These are phyloP conservation scores for Aspergillus proliferans DNA, from an alignment of 2,329 filamentous ascomycete species.

Conservation along the genomic window DNA sequence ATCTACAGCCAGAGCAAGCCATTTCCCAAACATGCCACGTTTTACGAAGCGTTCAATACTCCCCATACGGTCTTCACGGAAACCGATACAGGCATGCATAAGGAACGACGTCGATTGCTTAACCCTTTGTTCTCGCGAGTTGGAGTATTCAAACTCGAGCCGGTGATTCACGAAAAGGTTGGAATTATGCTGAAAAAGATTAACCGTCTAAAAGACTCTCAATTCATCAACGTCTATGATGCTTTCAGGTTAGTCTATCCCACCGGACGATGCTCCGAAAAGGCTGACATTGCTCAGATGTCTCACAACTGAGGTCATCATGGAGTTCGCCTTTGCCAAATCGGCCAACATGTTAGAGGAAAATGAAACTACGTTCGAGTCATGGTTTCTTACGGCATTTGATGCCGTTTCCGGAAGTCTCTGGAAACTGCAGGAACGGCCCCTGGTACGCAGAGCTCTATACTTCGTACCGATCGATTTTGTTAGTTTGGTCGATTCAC, in stretches of 20 bases:
- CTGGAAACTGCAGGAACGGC: neutral
- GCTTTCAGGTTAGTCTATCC: slow-evolving; percentile 1
- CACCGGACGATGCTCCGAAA: neutral
- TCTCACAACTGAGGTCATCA: slow-evolving; percentile 5
- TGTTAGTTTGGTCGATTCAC: neutral
- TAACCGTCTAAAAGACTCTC: neutral
- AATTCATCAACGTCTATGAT: slow-evolving; percentile 2
- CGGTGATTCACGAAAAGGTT: slow-evolving; percentile 1
- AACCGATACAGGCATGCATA: slow-evolving; percentile 8
- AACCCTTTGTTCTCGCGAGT: slow-evolving; percentile 14
- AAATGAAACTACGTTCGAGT: neutral
- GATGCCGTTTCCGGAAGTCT: neutral
- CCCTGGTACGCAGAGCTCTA: neutral
- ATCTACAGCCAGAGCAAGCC: slow-evolving; percentile 6
- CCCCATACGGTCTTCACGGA: slow-evolving; percentile 5
- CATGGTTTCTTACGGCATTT: slow-evolving; percentile 2
- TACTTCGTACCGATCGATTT: neutral
- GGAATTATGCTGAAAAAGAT: slow-evolving; percentile 1
- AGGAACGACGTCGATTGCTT: slow-evolving; percentile 7
- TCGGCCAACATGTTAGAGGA: slow-evolving; percentile 3
- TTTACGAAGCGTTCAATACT: slow-evolving; percentile 3
- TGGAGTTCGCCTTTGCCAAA: slow-evolving; percentile 5
- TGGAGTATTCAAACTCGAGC: slow-evolving; percentile 6
- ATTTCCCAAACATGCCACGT: slow-evolving; percentile 2
- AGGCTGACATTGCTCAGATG: neutral